Evolutionary conservation across 768 basidiomycete species (phyloP), one percentile per base, ranked within the genome.

Genomic region (Fistulinella prunicolor): DNA sequence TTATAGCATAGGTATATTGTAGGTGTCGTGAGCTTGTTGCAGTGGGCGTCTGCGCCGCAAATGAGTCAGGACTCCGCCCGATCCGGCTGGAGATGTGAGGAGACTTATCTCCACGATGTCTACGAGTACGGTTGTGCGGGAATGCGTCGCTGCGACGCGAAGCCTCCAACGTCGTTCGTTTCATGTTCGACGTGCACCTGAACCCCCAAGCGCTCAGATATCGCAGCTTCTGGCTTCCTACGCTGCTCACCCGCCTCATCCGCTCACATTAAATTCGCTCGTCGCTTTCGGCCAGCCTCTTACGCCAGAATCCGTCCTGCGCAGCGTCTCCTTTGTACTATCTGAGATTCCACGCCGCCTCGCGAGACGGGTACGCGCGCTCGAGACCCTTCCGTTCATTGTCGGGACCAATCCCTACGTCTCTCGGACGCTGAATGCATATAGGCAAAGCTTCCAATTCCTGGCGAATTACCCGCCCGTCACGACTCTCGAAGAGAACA

Each of bases 371-470:
- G 83, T 89, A 37, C 79, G 79, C 26, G 83, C 82, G 19, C 72
- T 93, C 42, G 88, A 92, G 61, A 69, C 76, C 1, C 75, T 93
- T 26, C 90, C 90, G 1, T 93, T 86, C 68, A 93, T 93, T 32
- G 91, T 92, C 41, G 91, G 89, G 19, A 90, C 86, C 43, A 93
- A 93, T 64, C 90, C 90, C 13, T 89, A 87, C 66, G 79, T 93
- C n/a, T 76, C 85, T 4, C 81, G 78, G 47, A 82, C 81, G 12
- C 73, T 90, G 50, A 70, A 82, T 46, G 75, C 84, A 6, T 86
- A 89, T 68, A 73, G 79, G 56, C 75, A 80, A 39, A 85, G 85
- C 64, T 89, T 92, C 60, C 69, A 76, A 42, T 80, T 79, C 61
- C 73, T 91, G 30, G 83, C 86, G 16, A 82, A 74, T 19, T 80